Conservation (phyloP, 495 filamentous ascomycete species). For the Trichoderma virens region DNA sequence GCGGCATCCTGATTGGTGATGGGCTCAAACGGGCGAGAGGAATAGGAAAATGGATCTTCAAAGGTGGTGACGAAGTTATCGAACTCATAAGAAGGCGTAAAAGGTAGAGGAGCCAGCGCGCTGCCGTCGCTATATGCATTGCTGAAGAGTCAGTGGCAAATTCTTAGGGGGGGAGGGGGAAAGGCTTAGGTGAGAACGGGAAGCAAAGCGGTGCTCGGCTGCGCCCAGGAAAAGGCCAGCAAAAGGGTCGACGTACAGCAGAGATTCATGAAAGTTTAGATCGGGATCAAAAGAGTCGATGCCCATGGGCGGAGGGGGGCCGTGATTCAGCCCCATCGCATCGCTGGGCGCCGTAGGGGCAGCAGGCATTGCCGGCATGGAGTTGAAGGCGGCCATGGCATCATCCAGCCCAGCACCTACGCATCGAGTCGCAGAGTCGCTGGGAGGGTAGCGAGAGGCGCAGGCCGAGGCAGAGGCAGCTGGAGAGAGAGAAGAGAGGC, state of each 20-base stretch:
- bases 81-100: slow-evolving; percentile 49
- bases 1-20: slow-evolving; percentile 30
- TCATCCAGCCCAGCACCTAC: slow-evolving; percentile 18
- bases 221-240: neutral
- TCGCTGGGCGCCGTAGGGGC: slow-evolving; percentile 29
- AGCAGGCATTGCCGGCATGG: slow-evolving; percentile 34
- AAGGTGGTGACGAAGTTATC: slow-evolving; percentile 51
- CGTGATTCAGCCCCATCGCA: slow-evolving; percentile 28
- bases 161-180: neutral
- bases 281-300: slow-evolving; percentile 34
- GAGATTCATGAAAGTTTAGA: slow-evolving; percentile 39
- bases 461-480: neutral
- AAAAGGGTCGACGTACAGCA: slow-evolving; percentile 28
- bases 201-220: neutral
- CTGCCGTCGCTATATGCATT: slow-evolving; percentile 29
- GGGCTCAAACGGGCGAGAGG: slow-evolving; percentile 42
- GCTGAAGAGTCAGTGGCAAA: slow-evolving; percentile 9
- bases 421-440: neutral
- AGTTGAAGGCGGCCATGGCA: slow-evolving; percentile 44
- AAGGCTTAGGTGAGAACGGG: neutral
- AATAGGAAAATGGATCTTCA: slow-evolving; percentile 60
- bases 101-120: slow-evolving; percentile 38
- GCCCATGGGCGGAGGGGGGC: slow-evolving; percentile 19
- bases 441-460: neutral
- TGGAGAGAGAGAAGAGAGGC: neutral